Evolutionary conservation across 768 basidiomycete species (phyloP), one percentile per base, ranked within the genome.

Genomic region (Zangia roseola): DNA sequence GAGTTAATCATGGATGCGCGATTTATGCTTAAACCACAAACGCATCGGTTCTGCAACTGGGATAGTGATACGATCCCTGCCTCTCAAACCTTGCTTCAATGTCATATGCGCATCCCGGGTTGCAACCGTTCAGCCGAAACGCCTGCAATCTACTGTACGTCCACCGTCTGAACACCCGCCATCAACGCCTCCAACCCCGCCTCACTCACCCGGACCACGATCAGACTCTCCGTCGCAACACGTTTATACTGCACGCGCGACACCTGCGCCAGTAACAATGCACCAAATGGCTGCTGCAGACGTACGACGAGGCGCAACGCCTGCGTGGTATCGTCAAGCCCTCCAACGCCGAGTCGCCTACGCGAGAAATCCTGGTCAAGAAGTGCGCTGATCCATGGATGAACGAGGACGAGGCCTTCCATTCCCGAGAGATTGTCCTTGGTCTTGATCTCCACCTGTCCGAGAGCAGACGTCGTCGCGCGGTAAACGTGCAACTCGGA

Each of bases 361-460:
- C 19, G n/a, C 5, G 31, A 21, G 23, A 20, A 35, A 19, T 46
- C 40, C 8, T 25, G 23, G 3, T 36, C 50, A 28, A 46, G 50
- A 14, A 52, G 13, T 8, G 40, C 36, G 34, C 19, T 16, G 31
- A 49, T 40, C 47, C 52, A 49, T 2, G 52, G 43, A 20, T 49
- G 52, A 16, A 53, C 10, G 30, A 53, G 47, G 4, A 36, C 2
- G 3, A 53, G 43, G 10, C 28, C 2, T 3, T 49, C 7, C 36
- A 23, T 39, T 6, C 5, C 33, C 12, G 28, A 30, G 4, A 49
- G 19, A 9, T 36, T 17, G 2, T 40, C 30, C 12, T 6, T 39
- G 6, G 52, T 53, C 47, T 34, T 36, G 10, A 53, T 53, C 20
- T 45, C 35, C 16, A 49, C n/a, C 16, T 42, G 17, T 1, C 12